Evolutionary conservation across 2,329 filamentous ascomycete species (phyloP), one percentile per base, ranked within the genome.

Genomic region (Botrytis tulipae): DNA sequence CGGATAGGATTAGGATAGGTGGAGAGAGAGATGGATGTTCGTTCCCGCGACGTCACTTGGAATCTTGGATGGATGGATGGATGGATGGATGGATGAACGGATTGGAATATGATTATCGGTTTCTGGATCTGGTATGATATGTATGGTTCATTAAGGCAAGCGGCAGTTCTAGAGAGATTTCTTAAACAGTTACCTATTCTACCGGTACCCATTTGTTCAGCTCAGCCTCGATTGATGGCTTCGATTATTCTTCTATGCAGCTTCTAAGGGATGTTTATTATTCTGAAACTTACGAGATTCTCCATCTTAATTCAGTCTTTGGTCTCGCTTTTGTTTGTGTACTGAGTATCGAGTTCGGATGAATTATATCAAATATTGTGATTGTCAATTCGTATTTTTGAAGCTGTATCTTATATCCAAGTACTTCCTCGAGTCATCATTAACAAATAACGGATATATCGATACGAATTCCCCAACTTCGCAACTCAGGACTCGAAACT

Each of bases 161-260:
- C 22, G 46, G 46, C n/a, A 14, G 48, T 51, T 51, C 48, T n/a
- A 14, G 22, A 25, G 46, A 51, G 25, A 54, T 54, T n/a, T n/a
- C 20, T 35, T 44, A 35, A 22, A 73, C 61, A 35, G 29, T 29
- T 73, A 70, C 42, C 71, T 62, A 35, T 70, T 46, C 25, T 54
- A n/a, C 12, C 48, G 48, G 4, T 51, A 51, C 48, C 48, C 25
- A 12, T 51, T n/a, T n/a, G 40, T 60, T 48, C 65, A 42, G 65
- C 71, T 70, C 22, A 62, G 71, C 71, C 71, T 70, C 54, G 14
- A 46, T 46, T 46, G n/a, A 29, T 57, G 25, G 10, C 48, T 71
- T 71, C 35, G 42, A 32, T 46, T 42, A 2, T 57, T 2, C 46
- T 42, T 72, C 60, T 57, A 72, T 35, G 46, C 18, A 22, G 10